Percentiles rank a stretch among this genome's conserved stretches.
Evolutionary conservation across 2,329 filamentous ascomycete species (phyloP).

Genomic region (Xylariaceae sp.): DNA sequence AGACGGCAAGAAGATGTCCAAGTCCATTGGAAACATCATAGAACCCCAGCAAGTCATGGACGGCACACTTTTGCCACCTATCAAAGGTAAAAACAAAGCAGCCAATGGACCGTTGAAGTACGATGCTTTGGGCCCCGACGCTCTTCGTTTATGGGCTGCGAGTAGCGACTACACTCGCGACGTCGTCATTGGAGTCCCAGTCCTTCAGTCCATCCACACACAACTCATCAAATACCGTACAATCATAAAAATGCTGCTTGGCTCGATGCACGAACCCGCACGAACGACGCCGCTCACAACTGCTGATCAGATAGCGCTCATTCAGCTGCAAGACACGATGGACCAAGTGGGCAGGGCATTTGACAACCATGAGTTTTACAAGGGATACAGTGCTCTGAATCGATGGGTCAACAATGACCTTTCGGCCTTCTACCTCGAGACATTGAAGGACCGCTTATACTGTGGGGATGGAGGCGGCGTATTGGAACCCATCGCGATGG

Average conservation of each 20-base stretch:
- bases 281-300: constrained; percentile 50
- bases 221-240: constrained; percentile 82
- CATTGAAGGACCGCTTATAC: constrained; percentile 87
- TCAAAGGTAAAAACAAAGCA: constrained; percentile 59
- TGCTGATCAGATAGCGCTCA: constrained; percentile 70
- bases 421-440: constrained; percentile 91
- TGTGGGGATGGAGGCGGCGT: constrained; percentile 67
- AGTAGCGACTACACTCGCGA: constrained; percentile 89
- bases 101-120: constrained; percentile 40
- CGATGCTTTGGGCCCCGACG: constrained; percentile 79
- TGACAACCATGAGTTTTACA: constrained; percentile 75
- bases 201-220: constrained; percentile 72
- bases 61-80: constrained; percentile 68
- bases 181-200: constrained; percentile 72
- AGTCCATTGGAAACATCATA: constrained; percentile 88
- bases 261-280: constrained; percentile 59
- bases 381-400: constrained; percentile 68
- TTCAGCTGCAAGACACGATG: constrained; percentile 67
- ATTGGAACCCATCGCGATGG: constrained; percentile 63
- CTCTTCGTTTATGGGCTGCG: constrained; percentile 84
- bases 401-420: constrained; percentile 78
- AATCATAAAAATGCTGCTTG: constrained; percentile 86
- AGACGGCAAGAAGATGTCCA: constrained; percentile 96
- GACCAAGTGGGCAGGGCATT: constrained; percentile 62
- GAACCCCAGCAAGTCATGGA: constrained; percentile 79